Base-by-base conservation (phyloP, 768 basidiomycete species). In the Naganishia randhawae region DNA sequence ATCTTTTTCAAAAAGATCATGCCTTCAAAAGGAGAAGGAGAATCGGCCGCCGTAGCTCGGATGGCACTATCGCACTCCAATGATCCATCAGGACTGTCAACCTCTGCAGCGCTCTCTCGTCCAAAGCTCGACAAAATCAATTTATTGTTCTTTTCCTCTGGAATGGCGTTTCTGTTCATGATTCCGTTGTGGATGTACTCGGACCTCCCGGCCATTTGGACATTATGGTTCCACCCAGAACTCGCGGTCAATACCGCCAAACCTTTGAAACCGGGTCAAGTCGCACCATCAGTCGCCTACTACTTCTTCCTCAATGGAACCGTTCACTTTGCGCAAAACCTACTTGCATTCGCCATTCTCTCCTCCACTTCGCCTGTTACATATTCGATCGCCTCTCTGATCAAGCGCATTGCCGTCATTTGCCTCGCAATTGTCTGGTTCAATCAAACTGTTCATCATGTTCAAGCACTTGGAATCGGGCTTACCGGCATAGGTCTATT, bases 1-100 rank as follows among this genome's bases (percentile, higher is more conserved):
- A 98, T 99, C 74, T 96, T 94, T 80, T 97, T 95, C 85, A 99
- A 99, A 82, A 98, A 95, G 83, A 88, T 98, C 71, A 89, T 99
- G 85, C 96, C 96, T 1, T 39, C 37, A n/a, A 62, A 72, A 69
- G 39, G 75, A 75, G 63, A 48, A 33, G 71, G 74, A 3, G 64
- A 67, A 17, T 70, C 73, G 14, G 71, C 71, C 31, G 71, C 68
- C 5, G 57, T 61, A 8, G 57, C 57, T 61, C 57, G 57, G 2
- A 29, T 64, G 3, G 7, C 57, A 17, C 2, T 14, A 22, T n/a
- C 31, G 13, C 51, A 50, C 29, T 53, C 65, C 50, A 70, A 65
- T 33, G 63, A 57, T 42, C 45, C 53, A 27, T 50, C 55, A n/a
- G 55, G 66, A 14, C 42, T 55, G 10, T 45, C 66, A 7, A 54